A percentile compares a stretch with the other conserved stretches of the same genome.
Evolutionary conservation across 495 filamentous ascomycete genomes (phyloP).

Genomic region (Penicillium crystallinum): DNA sequence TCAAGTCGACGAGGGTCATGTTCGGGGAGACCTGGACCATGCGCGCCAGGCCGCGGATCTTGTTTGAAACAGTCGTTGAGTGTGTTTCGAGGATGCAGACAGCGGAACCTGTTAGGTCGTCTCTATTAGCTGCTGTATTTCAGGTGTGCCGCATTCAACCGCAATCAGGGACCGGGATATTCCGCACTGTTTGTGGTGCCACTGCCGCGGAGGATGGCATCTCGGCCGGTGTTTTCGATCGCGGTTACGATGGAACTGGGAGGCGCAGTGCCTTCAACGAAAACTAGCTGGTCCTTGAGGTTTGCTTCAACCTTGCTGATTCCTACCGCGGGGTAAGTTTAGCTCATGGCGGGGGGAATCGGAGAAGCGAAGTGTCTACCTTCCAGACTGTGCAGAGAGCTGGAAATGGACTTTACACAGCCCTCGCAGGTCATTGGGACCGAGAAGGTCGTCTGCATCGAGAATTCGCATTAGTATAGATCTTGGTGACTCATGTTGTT

Average conservation of each 20-base stretch:
- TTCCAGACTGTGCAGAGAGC: conserved; percentile 63
- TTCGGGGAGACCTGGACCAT: conserved; percentile 75
- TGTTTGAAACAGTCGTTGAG: conserved; percentile 49
- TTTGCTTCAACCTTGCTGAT: conserved; percentile 46
- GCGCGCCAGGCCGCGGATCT: conserved; percentile 69
- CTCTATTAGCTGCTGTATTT: not conserved
- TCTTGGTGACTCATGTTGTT: conserved; percentile 1
- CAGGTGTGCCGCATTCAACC: conserved; percentile 1
- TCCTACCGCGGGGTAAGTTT: conserved; percentile 22
- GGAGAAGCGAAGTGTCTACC: conserved; percentile 38
- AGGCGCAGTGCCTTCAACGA: conserved; percentile 55
- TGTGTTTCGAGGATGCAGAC: conserved; percentile 97
- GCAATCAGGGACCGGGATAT: not conserved
- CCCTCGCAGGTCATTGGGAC: conserved; percentile 87
- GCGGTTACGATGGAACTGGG: conserved; percentile 84
- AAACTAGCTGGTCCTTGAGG: conserved; percentile 45
- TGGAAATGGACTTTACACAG: conserved; percentile 80
- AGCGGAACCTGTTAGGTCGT: conserved; percentile 60
- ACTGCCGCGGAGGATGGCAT: conserved; percentile 90
- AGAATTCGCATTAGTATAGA: not conserved
- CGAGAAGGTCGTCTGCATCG: conserved; percentile 76
- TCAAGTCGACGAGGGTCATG: conserved; percentile 81
- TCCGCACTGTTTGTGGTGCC: conserved; percentile 76
- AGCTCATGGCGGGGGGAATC: not conserved
- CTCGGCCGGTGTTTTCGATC: conserved; percentile 83